These are phyloP conservation scores for Chlamydomonas schloesseri DNA, from an alignment of 139 green algal genomes.

Conservation along the genomic window DNA sequence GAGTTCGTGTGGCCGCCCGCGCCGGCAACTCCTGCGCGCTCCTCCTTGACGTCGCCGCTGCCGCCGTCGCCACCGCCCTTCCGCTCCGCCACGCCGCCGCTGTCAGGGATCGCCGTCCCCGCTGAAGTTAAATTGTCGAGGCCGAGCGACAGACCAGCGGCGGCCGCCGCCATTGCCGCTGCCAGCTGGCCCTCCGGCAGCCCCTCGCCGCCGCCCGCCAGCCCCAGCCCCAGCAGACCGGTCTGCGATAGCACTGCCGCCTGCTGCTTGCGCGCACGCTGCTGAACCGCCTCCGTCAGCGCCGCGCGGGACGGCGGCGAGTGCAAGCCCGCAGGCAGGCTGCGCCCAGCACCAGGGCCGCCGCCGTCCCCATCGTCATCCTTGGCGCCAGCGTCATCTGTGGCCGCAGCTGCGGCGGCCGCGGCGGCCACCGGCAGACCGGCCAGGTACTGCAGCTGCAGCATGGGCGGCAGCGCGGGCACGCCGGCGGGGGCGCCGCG, in stretches of 20 bases:
- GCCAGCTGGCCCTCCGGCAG: neutral
- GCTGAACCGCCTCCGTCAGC: slow-evolving; percentile 20
- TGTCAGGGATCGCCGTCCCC: no score
- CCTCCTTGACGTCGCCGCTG: neutral
- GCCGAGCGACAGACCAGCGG: neutral
- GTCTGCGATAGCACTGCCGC: neutral
- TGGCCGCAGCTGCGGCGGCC: neutral
- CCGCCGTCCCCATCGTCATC: neutral
- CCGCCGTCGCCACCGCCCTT: no score
- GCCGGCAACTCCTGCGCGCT: no score
- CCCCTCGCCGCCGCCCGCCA: neutral
- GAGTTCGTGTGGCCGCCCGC: no score
- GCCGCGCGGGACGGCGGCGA: slow-evolving; percentile 18
- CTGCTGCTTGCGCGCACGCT: slow-evolving; percentile 14
- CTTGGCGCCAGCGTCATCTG: neutral
- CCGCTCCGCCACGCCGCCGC: no score
- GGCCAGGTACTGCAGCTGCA: slow-evolving; percentile 35
- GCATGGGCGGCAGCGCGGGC: slow-evolving; percentile 2
- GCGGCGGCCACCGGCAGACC: neutral
- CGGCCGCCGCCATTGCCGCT: slow-evolving; percentile 11
- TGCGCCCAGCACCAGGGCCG: neutral
- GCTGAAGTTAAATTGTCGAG: no score
- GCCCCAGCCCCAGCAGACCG: slow-evolving; percentile 8
- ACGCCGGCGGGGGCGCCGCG: neutral
- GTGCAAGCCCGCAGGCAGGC: slow-evolving; percentile 19